Evolutionary conservation across 2,329 filamentous ascomycete species (phyloP).

Genomic region (Blastomyces gilchristii): DNA sequence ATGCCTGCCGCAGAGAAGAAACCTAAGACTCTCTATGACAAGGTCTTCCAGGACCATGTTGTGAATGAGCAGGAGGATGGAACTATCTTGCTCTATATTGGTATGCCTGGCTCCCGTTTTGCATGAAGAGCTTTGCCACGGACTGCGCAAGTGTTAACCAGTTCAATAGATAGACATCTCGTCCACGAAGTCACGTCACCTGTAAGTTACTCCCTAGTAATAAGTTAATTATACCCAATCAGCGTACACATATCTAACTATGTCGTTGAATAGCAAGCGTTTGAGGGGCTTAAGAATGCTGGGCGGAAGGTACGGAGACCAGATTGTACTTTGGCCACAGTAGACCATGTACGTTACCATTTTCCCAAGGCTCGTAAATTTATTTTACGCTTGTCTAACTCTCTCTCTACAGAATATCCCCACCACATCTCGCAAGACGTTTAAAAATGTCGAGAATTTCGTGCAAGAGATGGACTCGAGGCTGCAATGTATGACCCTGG

Average conservation of each 20-base stretch:
- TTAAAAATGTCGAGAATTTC: slow-evolving; percentile 89
- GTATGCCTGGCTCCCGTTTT: slow-evolving; percentile 40
- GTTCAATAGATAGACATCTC: slow-evolving; percentile 67
- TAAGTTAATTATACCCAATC: slow-evolving; percentile 9
- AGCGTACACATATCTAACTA: slow-evolving; percentile 13
- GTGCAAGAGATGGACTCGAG: slow-evolving; percentile 91
- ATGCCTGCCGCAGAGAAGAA: slow-evolving; percentile 67
- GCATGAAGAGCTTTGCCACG: neutral
- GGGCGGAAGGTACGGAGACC: slow-evolving; percentile 79
- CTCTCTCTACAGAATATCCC: slow-evolving; percentile 64
- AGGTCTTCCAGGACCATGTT: slow-evolving; percentile 89
- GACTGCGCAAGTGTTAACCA: slow-evolving; percentile 18
- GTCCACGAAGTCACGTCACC: slow-evolving; percentile 98
- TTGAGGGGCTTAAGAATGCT: slow-evolving; percentile 88
- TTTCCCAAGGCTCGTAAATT: neutral
- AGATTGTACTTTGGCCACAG: slow-evolving; percentile 92
- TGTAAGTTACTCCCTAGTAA: slow-evolving; percentile 42
- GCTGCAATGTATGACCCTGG: slow-evolving; percentile 86
- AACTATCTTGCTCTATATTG: slow-evolving; percentile 86
- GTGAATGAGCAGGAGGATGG: slow-evolving; percentile 93
- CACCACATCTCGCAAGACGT: slow-evolving; percentile 77
- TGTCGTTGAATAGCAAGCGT: slow-evolving; percentile 62
- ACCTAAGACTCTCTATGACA: slow-evolving; percentile 88
- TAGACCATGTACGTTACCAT: slow-evolving; percentile 68
- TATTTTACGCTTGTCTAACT: neutral